Evolutionary conservation across 371 early-diverging fungal species (phyloP).

Genomic region (Lichtheimia ramosa): DNA sequence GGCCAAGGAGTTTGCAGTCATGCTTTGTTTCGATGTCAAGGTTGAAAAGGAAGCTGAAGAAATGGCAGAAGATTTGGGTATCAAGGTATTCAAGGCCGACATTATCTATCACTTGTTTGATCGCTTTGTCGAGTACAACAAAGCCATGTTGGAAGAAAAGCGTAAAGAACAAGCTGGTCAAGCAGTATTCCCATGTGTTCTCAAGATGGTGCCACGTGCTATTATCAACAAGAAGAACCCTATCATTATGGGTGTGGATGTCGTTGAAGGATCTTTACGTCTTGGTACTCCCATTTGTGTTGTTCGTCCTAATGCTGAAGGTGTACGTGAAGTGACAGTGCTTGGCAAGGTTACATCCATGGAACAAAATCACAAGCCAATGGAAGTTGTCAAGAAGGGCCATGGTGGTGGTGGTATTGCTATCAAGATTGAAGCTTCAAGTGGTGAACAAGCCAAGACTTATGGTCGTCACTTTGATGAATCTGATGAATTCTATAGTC

Average conservation of each 20-base stretch:
- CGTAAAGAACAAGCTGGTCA: conserved; percentile 86
- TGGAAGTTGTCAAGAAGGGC: conserved; percentile 87
- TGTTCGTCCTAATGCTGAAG: conserved; percentile 77
- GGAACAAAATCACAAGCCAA: conserved; percentile 93
- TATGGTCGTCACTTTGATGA: conserved; percentile 97
- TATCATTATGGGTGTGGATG: conserved; percentile 97
- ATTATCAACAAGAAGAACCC: conserved; percentile 98
- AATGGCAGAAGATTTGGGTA: conserved; percentile 90
- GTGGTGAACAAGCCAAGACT: conserved; percentile 87
- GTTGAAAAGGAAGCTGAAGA: conserved; percentile 96
- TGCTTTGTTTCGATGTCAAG: conserved; percentile 99
- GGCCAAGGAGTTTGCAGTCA: conserved; percentile 88
- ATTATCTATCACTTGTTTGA: conserved; percentile 99
- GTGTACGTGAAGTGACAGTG: conserved; percentile 65
- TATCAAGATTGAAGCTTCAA: conserved; percentile 93
- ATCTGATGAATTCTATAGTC: conserved; percentile 75
- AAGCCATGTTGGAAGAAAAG: conserved; percentile 79
- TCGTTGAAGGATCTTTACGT: conserved; percentile 92
- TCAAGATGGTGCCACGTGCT: conserved; percentile 94
- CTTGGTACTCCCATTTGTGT: conserved; percentile 97
- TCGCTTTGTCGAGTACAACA: conserved; percentile 85
- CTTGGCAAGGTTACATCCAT: conserved; percentile 97
- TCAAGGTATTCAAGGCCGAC: conserved; percentile 96
- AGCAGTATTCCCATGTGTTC: conserved; percentile 96
- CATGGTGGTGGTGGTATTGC: conserved; percentile 90